Percentiles rank a stretch among this genome's conserved stretches.
Conservation (phyloP, 2,329 filamentous ascomycete species). For the Thermomyces lanuginosus region DNA sequence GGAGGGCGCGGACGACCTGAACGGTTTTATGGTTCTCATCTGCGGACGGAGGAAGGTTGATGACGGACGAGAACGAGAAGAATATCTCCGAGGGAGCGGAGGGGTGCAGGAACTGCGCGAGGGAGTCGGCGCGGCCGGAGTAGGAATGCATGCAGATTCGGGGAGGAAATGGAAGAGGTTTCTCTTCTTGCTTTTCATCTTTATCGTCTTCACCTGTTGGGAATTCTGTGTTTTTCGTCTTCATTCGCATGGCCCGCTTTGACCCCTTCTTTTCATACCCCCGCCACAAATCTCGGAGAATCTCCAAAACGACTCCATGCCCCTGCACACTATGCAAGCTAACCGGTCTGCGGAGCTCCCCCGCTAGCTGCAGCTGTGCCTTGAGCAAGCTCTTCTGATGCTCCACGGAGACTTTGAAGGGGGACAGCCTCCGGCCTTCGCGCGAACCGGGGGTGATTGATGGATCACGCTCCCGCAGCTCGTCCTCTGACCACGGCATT, state of each 20-base stretch:
- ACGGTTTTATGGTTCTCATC: conserved; percentile 45
- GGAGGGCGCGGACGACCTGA: conserved; percentile 54
- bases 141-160: conserved; percentile 89
- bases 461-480: conserved; percentile 17
- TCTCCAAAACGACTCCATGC: conserved; percentile 42
- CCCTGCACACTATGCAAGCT: conserved; percentile 49
- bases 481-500: conserved; percentile 28
- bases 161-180: conserved; percentile 56
- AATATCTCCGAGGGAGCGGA: conserved; percentile 61
- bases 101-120: conserved; percentile 62
- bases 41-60: conserved; percentile 51
- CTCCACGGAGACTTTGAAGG: conserved; percentile 38
- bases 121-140: conserved; percentile 56
- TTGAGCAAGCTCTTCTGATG: conserved; percentile 44
- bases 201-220: conserved; percentile 1
- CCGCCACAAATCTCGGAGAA: conserved; percentile 40
- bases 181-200: background rate
- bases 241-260: conserved; percentile 15
- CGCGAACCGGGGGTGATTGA: conserved; percentile 42
- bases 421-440: conserved; percentile 42
- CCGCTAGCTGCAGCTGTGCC: conserved; percentile 42
- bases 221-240: conserved; percentile 11
- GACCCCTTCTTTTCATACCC: conserved; percentile 27
- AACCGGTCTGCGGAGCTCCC: conserved; percentile 39
- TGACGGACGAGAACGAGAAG: conserved; percentile 71